Evolutionary conservation across 257 asterid species (phyloP).

Genomic region (Gentiana macrophylla): DNA sequence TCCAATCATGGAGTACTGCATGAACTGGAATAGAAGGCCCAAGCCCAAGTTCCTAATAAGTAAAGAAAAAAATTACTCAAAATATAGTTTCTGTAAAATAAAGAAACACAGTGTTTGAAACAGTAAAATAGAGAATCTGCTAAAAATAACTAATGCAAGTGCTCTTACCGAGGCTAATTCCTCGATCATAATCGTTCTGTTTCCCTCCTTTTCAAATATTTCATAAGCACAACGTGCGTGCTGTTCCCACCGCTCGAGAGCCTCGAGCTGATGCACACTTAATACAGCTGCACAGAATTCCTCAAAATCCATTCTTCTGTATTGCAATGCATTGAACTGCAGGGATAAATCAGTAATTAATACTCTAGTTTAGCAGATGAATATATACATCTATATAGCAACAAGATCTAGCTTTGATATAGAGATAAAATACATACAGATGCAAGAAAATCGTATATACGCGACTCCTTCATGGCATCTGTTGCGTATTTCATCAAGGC

Average conservation of each 20-base stretch:
- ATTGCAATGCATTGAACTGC: conserved; percentile 86
- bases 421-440: conserved; percentile 31
- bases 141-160: neutral
- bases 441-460: conserved; percentile 63
- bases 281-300: conserved; percentile 77
- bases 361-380: conserved; percentile 9
- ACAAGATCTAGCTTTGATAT: neutral
- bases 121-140: neutral
- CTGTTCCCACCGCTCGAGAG: conserved; percentile 78
- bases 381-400: neutral
- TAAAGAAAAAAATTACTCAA: neutral
- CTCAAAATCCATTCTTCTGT: conserved; percentile 93
- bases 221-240: conserved; percentile 88
- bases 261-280: conserved; percentile 79
- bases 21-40: conserved; percentile 78
- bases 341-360: neutral
- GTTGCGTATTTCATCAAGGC: conserved; percentile 68
- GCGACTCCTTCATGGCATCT: conserved; percentile 85
- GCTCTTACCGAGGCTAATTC: conserved; percentile 77
- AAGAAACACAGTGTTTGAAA: neutral
- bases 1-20: conserved; percentile 84
- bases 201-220: conserved; percentile 81
- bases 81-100: neutral
- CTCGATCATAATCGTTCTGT: conserved; percentile 78
- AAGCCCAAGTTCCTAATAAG: conserved; percentile 74